Evolutionary conservation across 352 stramenopile genomes (phyloP).

Genomic region (Globisporangium nunn): DNA sequence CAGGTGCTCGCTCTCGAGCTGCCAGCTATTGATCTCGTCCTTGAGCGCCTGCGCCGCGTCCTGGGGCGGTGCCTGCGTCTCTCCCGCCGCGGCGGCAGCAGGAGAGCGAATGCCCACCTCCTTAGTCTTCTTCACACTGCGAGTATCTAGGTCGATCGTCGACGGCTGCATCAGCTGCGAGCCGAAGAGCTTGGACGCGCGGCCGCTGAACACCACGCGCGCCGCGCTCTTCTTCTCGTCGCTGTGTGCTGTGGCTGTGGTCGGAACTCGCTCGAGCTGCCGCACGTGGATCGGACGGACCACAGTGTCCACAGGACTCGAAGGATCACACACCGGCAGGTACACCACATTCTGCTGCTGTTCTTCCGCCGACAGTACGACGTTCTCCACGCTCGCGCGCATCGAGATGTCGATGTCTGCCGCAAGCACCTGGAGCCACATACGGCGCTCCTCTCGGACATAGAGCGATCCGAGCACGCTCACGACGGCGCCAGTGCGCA

Average conservation of each 20-base stretch:
- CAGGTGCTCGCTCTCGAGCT: slow-evolving; percentile 15
- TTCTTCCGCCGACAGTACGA: slow-evolving; percentile 31
- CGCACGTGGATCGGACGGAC: slow-evolving; percentile 31
- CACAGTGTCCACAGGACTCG: slow-evolving; percentile 19
- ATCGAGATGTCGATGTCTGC: slow-evolving; percentile 42
- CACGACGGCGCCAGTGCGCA: slow-evolving; percentile 47
- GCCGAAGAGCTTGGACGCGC: slow-evolving; percentile 68
- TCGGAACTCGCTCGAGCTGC: slow-evolving; percentile 34
- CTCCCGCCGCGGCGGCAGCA: slow-evolving; percentile 20
- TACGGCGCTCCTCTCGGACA: slow-evolving; percentile 31
- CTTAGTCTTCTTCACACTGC: slow-evolving; percentile 17
- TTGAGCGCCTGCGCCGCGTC: slow-evolving; percentile 27
- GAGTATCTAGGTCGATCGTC: slow-evolving; percentile 38
- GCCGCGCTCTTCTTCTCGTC: slow-evolving; percentile 22
- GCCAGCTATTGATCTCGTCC: slow-evolving; percentile 41
- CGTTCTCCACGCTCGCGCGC: slow-evolving; percentile 24
- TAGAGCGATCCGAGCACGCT: slow-evolving; percentile 44
- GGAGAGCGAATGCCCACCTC: background rate
- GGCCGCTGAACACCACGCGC: slow-evolving; percentile 59
- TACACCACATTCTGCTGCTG: slow-evolving; percentile 48
- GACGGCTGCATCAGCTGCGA: slow-evolving; percentile 56
- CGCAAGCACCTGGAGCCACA: slow-evolving; percentile 64
- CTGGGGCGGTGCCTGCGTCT: slow-evolving; percentile 11
- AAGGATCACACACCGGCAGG: slow-evolving; percentile 33
- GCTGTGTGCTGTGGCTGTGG: slow-evolving; percentile 17